Conservation (phyloP, 2,329 filamentous ascomycete genomes). For the Passalora sequoiae region DNA sequence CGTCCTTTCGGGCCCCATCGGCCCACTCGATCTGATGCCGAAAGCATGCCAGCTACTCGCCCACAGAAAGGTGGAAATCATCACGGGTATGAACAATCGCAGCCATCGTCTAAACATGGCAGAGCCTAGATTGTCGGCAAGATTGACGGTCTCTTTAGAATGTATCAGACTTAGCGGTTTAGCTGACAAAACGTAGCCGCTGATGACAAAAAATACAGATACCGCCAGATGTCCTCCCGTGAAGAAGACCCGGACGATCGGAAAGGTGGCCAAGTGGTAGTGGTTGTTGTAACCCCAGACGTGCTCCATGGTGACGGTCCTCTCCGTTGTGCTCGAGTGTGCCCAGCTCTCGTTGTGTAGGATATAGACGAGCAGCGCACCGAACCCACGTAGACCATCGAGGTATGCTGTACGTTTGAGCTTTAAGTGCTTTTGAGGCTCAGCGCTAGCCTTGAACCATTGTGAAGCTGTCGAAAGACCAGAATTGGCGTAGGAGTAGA, state of each 20-base stretch:
- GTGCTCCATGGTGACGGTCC: slow-evolving; percentile 45
- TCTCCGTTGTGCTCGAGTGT: slow-evolving; percentile 40
- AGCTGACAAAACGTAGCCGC: slow-evolving; percentile 48
- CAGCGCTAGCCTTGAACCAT: neutral
- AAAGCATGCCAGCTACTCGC: slow-evolving; percentile 52
- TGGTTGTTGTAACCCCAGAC: slow-evolving; percentile 49
- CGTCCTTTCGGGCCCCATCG: neutral
- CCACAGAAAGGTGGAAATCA: slow-evolving; percentile 51
- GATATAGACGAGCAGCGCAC: slow-evolving; percentile 61
- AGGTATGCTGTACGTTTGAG: slow-evolving; percentile 49
- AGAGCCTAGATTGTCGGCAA: slow-evolving; percentile 43
- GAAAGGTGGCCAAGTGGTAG: slow-evolving; percentile 50
- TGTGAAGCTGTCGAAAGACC: neutral
- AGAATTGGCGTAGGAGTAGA: neutral
- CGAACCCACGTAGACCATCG: slow-evolving; percentile 62
- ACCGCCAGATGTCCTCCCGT: slow-evolving; percentile 58
- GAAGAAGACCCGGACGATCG: slow-evolving; percentile 56
- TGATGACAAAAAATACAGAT: slow-evolving; percentile 48
- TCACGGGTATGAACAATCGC: slow-evolving; percentile 48
- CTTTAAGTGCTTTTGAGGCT: slow-evolving; percentile 1
- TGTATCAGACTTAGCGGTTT: slow-evolving; percentile 42
- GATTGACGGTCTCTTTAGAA: slow-evolving; percentile 29
- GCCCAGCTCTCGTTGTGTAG: slow-evolving; percentile 56
- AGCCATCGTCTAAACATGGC: slow-evolving; percentile 49
- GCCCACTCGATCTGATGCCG: slow-evolving; percentile 26